phyloP scores from a whole-genome alignment of 768 basidiomycete genomes.

The Lepiota subincarnata region DNA sequence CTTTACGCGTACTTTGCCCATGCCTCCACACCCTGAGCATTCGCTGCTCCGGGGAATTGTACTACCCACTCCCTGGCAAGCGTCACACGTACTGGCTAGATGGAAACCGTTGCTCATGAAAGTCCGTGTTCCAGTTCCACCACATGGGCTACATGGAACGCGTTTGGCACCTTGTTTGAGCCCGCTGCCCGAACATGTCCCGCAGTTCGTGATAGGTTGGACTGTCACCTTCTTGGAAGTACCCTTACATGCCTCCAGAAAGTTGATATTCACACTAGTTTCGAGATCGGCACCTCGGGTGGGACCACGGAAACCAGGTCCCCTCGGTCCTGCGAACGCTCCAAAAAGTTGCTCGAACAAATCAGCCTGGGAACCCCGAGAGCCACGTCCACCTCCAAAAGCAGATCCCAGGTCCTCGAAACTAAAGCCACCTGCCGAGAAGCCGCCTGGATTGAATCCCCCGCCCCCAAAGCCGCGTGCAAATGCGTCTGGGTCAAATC shows the following conservation, averaged over 20 bases:
- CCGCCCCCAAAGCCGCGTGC: conserved; percentile 47
- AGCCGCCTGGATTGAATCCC: conserved; percentile 24
- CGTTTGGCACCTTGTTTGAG: conserved; percentile 84
- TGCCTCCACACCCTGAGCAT: conserved; percentile 78
- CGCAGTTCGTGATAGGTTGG: conserved; percentile 79
- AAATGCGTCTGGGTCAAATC: conserved; percentile 91
- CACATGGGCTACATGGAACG: conserved; percentile 72
- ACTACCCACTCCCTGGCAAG: conserved; percentile 79
- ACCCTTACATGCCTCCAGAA: conserved; percentile 96
- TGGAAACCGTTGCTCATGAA: conserved; percentile 94
- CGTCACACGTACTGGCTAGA: conserved; percentile 87
- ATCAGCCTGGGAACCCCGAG: conserved; percentile 42
- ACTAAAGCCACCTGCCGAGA: conserved; percentile 59
- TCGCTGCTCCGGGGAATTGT: conserved; percentile 73
- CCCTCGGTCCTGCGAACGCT: conserved; percentile 48
- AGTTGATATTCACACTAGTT: conserved; percentile 66
- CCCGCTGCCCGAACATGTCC: conserved; percentile 80
- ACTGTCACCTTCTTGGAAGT: conserved; percentile 69
- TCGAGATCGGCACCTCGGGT: conserved; percentile 80
- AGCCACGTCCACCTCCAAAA: conserved; percentile 45
- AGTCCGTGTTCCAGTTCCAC: conserved; percentile 83
- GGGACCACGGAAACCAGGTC: conserved; percentile 34
- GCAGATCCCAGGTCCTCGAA: conserved; percentile 68
- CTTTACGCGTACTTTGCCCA: conserved; percentile 81
- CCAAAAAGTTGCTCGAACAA: conserved; percentile 88